Evolutionary conservation across 2,329 filamentous ascomycete species (phyloP).

Genomic region (Botrytis byssoidea): DNA sequence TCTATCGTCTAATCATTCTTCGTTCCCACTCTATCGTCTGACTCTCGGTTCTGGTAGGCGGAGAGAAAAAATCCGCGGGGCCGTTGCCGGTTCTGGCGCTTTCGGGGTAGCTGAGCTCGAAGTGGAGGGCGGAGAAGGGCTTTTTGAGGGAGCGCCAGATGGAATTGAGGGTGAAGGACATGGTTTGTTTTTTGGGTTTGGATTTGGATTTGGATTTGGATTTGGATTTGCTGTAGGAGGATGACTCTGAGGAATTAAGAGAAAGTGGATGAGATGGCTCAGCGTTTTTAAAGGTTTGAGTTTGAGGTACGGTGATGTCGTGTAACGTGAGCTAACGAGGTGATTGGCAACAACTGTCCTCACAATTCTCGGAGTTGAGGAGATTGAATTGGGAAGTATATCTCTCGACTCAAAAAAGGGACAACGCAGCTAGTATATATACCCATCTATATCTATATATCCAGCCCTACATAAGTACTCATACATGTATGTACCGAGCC

Average conservation of each 20-base stretch:
- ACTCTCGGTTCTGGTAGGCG: neutral
- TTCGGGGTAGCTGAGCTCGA: neutral
- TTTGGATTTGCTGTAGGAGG: neutral
- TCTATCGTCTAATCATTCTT: constrained; percentile 10
- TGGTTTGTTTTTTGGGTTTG: neutral
- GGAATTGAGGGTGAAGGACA: neutral
- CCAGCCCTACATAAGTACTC: neutral
- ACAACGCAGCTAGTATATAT: neutral
- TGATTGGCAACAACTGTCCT: neutral
- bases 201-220: no score
- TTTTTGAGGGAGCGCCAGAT: neutral
- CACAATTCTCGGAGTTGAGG: neutral
- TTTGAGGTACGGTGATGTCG: neutral
- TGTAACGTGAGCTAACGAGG: no score
- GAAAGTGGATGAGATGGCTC: neutral
- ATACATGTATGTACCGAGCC: neutral
- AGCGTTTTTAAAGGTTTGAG: neutral
- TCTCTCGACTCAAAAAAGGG: neutral
- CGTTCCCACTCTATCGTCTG: constrained; percentile 9
- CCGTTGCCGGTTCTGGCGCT: neutral
- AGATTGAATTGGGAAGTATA: neutral
- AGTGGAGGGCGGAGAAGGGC: neutral
- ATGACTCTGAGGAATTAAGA: neutral
- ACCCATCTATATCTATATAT: neutral
- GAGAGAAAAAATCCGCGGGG: neutral